phyloP scores from a whole-genome alignment of 2,329 filamentous ascomycete genomes.

The Diaporthe vexans region DNA sequence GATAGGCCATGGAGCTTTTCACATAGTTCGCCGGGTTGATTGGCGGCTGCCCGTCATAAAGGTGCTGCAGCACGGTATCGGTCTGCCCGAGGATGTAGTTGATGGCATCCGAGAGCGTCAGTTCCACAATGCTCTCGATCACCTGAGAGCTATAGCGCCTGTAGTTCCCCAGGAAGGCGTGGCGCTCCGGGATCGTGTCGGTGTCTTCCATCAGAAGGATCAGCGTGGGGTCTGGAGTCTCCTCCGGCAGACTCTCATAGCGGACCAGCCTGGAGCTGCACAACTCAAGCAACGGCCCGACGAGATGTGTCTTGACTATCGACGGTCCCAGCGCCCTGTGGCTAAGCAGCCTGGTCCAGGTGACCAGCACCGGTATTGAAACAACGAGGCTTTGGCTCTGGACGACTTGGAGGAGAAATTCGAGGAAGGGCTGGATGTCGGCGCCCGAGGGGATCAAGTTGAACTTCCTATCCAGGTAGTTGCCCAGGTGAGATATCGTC shows the following conservation, averaged over 20 bases:
- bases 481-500: slow-evolving; percentile 88
- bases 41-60: slow-evolving; percentile 78
- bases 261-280: slow-evolving; percentile 87
- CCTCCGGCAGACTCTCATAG: slow-evolving; percentile 88
- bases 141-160: slow-evolving; percentile 89
- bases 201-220: slow-evolving; percentile 93
- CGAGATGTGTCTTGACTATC: slow-evolving; percentile 73
- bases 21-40: slow-evolving; percentile 76
- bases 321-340: slow-evolving; percentile 76
- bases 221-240: slow-evolving; percentile 83
- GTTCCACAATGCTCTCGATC: slow-evolving; percentile 87
- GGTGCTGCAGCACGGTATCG: slow-evolving; percentile 78
- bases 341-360: slow-evolving; percentile 87
- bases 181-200: slow-evolving; percentile 92
- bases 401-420: slow-evolving; percentile 83
- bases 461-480: slow-evolving; percentile 85
- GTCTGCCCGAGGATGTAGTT: slow-evolving; percentile 87
- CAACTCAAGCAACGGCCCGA: slow-evolving; percentile 83
- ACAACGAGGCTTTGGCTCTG: slow-evolving; percentile 90
- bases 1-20: slow-evolving; percentile 78
- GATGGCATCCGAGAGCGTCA: slow-evolving; percentile 87
- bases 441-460: slow-evolving; percentile 72
- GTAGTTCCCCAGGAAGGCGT: slow-evolving; percentile 97
- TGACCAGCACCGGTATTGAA: slow-evolving; percentile 91
- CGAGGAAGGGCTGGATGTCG: slow-evolving; percentile 82